Base-by-base conservation (phyloP, 257 asterid genomes). In the Misopates orontium region DNA sequence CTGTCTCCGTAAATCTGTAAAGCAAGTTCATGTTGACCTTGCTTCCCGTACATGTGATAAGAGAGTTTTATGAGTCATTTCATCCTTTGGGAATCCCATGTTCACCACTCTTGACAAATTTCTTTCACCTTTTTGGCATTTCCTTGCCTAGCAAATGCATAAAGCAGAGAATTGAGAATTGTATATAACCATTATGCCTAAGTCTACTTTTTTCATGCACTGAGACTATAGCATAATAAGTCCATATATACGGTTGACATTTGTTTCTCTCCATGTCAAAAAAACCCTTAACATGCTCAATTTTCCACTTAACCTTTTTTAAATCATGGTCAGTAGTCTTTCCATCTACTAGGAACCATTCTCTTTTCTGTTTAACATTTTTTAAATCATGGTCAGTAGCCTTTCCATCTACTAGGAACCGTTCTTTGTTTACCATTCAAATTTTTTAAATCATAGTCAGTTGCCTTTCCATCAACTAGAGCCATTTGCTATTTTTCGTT, bases 211-310 rank as follows among this genome's bases (percentile, higher is more conserved):
- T 79, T 56, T 87, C 97, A 64, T 76, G 90, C 56, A 90, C 95
- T 0, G 99, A 90, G 75, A 93, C 85, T 95, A 90, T 93, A 59
- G 99, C 95, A 76, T 93, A 90, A 32, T 90, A 87, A 7, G 99
- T 93, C 99, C 99, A 93, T 53, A 93, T 79, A 80, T 93, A 97
- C n/a, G 97, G 95, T 56, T 86, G 95, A 60, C 99, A 93, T 74
- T 72, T 74, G 63, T 80, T 69, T 20, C 21, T 73, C 72, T 93
- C 82, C 99, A 93, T 86, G 67, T 93, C 97, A 55, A 69, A 64
- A 41, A 80, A 93, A 56, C 90, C 84, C 73, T 83, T 86, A 44
- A 79, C 78, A 68, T 96, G 93, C n/a, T n/a, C n/a, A n/a, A n/a
- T n/a, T n/a, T n/a, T n/a, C n/a, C n/a, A n/a, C n/a, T n/a, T n/a